Conservation (phyloP, 768 basidiomycete species). For the Trichaptum fuscoviolaceum region DNA sequence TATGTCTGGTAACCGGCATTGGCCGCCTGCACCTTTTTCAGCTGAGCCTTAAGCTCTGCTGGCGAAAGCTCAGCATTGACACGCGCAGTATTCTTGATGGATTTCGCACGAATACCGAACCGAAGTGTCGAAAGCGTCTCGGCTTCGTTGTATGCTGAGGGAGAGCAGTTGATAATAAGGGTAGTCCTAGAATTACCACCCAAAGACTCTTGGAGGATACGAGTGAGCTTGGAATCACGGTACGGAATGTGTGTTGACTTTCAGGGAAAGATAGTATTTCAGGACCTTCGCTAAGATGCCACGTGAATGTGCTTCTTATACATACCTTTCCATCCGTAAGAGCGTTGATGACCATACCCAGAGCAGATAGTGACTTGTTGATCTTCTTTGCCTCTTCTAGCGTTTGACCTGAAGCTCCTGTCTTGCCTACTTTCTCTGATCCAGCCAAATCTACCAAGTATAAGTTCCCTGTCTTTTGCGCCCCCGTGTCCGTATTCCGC, state of each 20-base stretch:
- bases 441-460: slow-evolving; percentile 98
- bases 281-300: slow-evolving; percentile 6
- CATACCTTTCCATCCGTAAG: slow-evolving; percentile 91
- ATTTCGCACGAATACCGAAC: slow-evolving; percentile 99
- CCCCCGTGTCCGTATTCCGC: slow-evolving; percentile 92
- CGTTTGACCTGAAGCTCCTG: slow-evolving; percentile 97
- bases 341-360: slow-evolving; percentile 99
- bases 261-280: slow-evolving; percentile 7
- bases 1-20: slow-evolving; percentile 81
- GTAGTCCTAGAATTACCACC: slow-evolving; percentile 95
- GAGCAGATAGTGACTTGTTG: slow-evolving; percentile 94
- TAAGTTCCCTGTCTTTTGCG: slow-evolving; percentile 92
- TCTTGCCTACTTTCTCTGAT: slow-evolving; percentile 99
- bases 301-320: slow-evolving; percentile 5
- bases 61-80: slow-evolving; percentile 98
- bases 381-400: slow-evolving; percentile 99
- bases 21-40: slow-evolving; percentile 85
- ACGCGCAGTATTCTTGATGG: slow-evolving; percentile 99
- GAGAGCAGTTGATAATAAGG: slow-evolving; percentile 99
- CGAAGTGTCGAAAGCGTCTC: slow-evolving; percentile 97
- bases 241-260: slow-evolving; percentile 97
- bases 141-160: slow-evolving; percentile 93
- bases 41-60: slow-evolving; percentile 86
- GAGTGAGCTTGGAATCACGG: slow-evolving; percentile 97
- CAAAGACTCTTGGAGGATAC: slow-evolving; percentile 97